Percentiles rank a stretch among this genome's conserved stretches.
These are phyloP conservation scores for Hortiboletus campestris DNA, from an alignment of 768 basidiomycete genomes.

Conservation along the genomic window DNA sequence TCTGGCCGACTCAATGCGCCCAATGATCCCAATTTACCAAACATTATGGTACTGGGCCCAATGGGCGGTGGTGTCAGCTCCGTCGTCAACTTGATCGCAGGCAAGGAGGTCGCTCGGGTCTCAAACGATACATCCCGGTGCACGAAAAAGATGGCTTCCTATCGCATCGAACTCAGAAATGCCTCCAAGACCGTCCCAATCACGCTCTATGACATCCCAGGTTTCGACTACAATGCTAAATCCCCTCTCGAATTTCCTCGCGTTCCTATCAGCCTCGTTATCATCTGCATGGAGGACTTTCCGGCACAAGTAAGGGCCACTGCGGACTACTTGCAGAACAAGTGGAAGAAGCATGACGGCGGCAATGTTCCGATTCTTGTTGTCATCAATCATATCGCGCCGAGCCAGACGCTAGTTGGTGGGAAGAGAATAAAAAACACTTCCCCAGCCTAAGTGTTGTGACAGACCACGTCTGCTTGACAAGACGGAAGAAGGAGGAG, in stretches of 20 bases:
- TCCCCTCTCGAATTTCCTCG: slow-evolving; percentile 20
- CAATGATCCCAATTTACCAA: slow-evolving; percentile 11
- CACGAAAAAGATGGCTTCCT: slow-evolving; percentile 15
- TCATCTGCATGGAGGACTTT: slow-evolving; percentile 23
- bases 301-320: slow-evolving; percentile 20
- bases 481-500: slow-evolving; percentile 12
- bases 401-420: slow-evolving; percentile 20
- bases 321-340: slow-evolving; percentile 15
- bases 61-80: slow-evolving; percentile 28
- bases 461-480: slow-evolving; percentile 21
- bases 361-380: slow-evolving; percentile 18
- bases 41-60: slow-evolving; percentile 27
- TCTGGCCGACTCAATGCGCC: neutral
- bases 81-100: slow-evolving; percentile 31
- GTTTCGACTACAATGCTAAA: slow-evolving; percentile 17
- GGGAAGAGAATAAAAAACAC: slow-evolving; percentile 23
- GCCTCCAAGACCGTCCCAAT: slow-evolving; percentile 6
- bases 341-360: slow-evolving; percentile 17
- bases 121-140: slow-evolving; percentile 19
- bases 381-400: slow-evolving; percentile 21
- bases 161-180: slow-evolving; percentile 16
- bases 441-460: slow-evolving; percentile 14
- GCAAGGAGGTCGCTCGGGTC: slow-evolving; percentile 17
- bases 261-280: slow-evolving; percentile 21
- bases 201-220: slow-evolving; percentile 25